phyloP scores from a whole-genome alignment of 192 early-diverging fungal genomes.

The Geranomyces variabilis region DNA sequence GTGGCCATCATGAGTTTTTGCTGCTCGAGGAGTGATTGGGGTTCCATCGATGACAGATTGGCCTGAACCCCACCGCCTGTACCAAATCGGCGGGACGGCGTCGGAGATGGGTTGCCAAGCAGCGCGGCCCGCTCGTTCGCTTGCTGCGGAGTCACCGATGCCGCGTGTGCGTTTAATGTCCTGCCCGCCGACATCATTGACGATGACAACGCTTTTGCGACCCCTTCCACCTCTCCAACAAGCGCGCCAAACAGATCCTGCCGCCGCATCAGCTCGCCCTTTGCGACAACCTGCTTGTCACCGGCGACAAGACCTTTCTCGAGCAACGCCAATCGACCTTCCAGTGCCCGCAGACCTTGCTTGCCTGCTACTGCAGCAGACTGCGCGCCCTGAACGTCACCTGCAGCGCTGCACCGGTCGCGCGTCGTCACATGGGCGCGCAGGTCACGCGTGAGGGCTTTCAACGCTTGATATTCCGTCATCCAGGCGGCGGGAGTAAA shows the following conservation, averaged over 20 bases:
- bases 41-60: conserved; percentile 76
- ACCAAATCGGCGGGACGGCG: conserved; percentile 58
- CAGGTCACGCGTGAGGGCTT: conserved; percentile 68
- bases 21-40: conserved; percentile 71
- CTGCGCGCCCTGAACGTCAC: conserved; percentile 78
- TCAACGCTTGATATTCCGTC: conserved; percentile 69
- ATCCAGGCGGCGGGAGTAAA: conserved; percentile 79
- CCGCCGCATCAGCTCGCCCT: neutral
- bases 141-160: conserved; percentile 2
- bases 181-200: conserved; percentile 48
- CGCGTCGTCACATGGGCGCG: conserved; percentile 73
- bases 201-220: conserved; percentile 38
- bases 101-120: conserved; percentile 16
- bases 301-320: conserved; percentile 51
- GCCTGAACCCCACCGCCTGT: conserved; percentile 73
- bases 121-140: neutral
- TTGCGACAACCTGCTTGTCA: too few species aligned
- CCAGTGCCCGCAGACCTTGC: conserved; percentile 58
- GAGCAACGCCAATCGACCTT: conserved; percentile 54
- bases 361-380: conserved; percentile 79
- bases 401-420: conserved; percentile 71
- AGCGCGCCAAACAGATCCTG: neutral
- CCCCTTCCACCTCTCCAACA: conserved; percentile 28
- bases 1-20: conserved; percentile 78
- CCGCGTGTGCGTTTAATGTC: conserved; percentile 45